Evolutionary conservation across 2,329 filamentous ascomycete species (phyloP).

Genomic region (Aspergillus terreus): DNA sequence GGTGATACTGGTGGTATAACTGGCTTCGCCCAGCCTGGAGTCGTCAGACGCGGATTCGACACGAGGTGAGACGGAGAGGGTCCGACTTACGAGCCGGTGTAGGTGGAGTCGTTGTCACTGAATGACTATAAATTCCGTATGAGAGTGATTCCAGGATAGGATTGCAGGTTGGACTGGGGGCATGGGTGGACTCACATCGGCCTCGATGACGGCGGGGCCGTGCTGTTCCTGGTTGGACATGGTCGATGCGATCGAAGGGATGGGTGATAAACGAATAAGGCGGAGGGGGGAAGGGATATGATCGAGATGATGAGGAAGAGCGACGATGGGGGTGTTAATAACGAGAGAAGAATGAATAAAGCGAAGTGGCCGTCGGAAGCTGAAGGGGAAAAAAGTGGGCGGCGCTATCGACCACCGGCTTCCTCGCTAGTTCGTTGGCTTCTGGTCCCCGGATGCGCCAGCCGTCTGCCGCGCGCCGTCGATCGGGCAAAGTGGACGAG

Average conservation of each 20-base stretch:
- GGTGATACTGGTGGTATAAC: constrained; percentile 29
- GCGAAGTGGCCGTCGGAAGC: neutral
- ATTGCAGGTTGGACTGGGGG: neutral
- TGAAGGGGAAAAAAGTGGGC: neutral
- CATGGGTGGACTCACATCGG: constrained; percentile 20
- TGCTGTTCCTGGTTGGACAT: constrained; percentile 3
- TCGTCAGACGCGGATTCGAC: constrained; percentile 3
- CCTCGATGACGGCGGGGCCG: constrained; percentile 19
- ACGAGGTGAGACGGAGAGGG: neutral
- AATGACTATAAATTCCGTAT: constrained; percentile 14
- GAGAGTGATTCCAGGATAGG: neutral
- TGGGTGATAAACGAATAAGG: neutral
- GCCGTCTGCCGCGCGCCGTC: neutral
- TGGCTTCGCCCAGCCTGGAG: constrained; percentile 21
- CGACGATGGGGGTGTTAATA: neutral
- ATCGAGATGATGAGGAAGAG: neutral
- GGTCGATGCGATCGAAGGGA: neutral
- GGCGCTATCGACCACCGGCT: neutral
- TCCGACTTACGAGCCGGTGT: constrained; percentile 23
- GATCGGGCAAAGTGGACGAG: neutral
- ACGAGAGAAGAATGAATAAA: neutral
- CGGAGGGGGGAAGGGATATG: neutral
- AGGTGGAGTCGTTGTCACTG: constrained; percentile 24
- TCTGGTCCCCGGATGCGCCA: neutral
- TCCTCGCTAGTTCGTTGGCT: neutral